phyloP scores from a whole-genome alignment of 257 asterid species.

The Vinca minor region DNA sequence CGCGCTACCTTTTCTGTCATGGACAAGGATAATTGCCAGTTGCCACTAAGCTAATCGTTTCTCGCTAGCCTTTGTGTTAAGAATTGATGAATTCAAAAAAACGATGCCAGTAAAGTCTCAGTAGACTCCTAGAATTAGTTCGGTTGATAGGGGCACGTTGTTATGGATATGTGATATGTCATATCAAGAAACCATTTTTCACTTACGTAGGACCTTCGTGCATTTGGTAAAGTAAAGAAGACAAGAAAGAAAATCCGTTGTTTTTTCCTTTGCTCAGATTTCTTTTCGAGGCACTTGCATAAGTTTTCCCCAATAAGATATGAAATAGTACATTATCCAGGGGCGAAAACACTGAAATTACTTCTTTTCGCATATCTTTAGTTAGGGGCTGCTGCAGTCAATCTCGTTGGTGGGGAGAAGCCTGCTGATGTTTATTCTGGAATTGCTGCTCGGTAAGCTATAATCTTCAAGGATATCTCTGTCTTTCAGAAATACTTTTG shows the following conservation, averaged over 20 bases:
- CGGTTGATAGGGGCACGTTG: neutral
- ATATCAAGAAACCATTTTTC: neutral
- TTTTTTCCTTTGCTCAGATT: neutral
- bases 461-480: neutral
- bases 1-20: too few relatives aligned
- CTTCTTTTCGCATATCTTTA: constrained; percentile 25
- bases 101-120: too few relatives aligned
- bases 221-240: neutral
- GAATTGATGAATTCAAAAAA: neutral
- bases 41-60: too few relatives aligned
- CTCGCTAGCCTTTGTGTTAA: neutral
- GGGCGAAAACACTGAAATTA: neutral
- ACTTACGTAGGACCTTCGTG: neutral
- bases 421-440: constrained; percentile 99
- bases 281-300: neutral
- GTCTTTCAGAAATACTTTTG: too few relatives aligned
- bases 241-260: too few relatives aligned
- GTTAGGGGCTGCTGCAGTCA: constrained; percentile 97
- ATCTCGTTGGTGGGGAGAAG: constrained; percentile 83
- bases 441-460: constrained; percentile 80
- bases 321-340: neutral
- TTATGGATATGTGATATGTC: neutral
- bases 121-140: neutral
- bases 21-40: too few relatives aligned
- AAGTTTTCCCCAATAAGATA: neutral